Evolutionary conservation across 257 asterid genomes (phyloP), one percentile per base, ranked within the genome.

Genomic region (Echites panduratus): DNA sequence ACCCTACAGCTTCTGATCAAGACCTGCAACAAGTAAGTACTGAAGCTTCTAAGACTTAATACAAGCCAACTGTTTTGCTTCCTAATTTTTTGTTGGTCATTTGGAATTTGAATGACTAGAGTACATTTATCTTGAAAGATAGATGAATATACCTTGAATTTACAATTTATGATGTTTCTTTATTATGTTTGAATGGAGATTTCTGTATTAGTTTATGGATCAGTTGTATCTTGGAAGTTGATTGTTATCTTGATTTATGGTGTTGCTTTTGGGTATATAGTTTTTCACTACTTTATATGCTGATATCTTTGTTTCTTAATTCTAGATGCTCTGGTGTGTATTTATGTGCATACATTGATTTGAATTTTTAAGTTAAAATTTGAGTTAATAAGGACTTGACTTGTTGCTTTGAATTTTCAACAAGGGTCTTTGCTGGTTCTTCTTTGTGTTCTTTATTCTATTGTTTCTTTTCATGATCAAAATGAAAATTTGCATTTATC

Each of bases 1-100:
- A 87, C 75, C 98, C 96, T 43, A 89, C 97, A 26, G 97, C 97
- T 43, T 88, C 96, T 27, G 99, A 94, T 84, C 99, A 94, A 81
- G 99, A 94, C 77, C 84, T 89, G 78, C 99, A 94, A 79, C 99
- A 94, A 97, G 99, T 94, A 87, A 79, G 26, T 65, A 32, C 43
- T 14, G 48, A 53, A 41, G 72, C 29, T 70, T 54, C 68, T 32
- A 3, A 44, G 64, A 19, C 66, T 65, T 67, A 19, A 52, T 43
- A 9, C 24, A 49, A 22, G 16, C 38, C 4, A 19, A 11, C 70
- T 14, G 20, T 40, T 76, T 2, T 62, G 35, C 47, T 19, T 17
- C 52, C 44, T 62, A n/a, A 32, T 19, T 48, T 59, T 29, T 22
- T 59, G 2, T 35, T 29, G 58, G 27, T 70, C 26, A 16, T 47